A percentile compares a stretch with the other conserved stretches of the same genome.
These are phyloP conservation scores for Ustilago cynodontis DNA, from an alignment of 1,284 basidiomycete genomes.

Conservation along the genomic window DNA sequence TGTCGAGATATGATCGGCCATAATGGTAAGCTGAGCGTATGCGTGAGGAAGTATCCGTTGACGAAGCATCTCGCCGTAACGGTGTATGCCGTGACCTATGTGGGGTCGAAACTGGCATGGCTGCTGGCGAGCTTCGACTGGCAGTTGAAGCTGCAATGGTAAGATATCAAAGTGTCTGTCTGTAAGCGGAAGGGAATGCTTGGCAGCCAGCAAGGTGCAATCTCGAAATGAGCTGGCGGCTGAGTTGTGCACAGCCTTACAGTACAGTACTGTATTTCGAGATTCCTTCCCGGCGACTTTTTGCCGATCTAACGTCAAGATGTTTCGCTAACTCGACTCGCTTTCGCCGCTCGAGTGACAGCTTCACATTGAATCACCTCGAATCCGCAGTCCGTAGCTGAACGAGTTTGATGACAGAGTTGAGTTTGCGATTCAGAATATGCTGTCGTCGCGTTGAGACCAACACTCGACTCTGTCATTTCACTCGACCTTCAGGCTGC, in stretches of 20 bases:
- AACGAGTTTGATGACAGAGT: too few species aligned
- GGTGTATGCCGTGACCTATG: slow-evolving; percentile 25
- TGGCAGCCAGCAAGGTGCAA: slow-evolving; percentile 3
- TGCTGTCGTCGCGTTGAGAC: slow-evolving; percentile 34
- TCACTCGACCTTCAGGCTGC: neutral
- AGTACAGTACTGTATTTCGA: too few species aligned
- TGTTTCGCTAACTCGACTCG: too few species aligned
- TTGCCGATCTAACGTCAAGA: slow-evolving; percentile 1
- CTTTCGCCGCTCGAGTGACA: too few species aligned
- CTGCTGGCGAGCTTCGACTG: neutral
- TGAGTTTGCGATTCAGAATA: too few species aligned
- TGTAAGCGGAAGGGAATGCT: too few species aligned
- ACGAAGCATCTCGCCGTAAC: slow-evolving; percentile 20
- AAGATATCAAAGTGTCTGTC: neutral
- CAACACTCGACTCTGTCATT: slow-evolving; percentile 22
- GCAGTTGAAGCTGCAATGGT: neutral
- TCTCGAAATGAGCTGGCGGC: neutral
- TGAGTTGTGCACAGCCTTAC: slow-evolving; percentile 5
- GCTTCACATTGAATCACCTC: too few species aligned
- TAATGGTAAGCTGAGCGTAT: slow-evolving; percentile 15
- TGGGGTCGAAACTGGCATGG: slow-evolving; percentile 20
- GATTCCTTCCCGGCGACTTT: neutral
- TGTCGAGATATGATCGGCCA: slow-evolving; percentile 19
- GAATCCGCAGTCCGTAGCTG: too few species aligned
- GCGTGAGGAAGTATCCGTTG: neutral